Evolutionary conservation across 208 protist species (phyloP).

Genomic region (Leishmania martiniquensis): DNA sequence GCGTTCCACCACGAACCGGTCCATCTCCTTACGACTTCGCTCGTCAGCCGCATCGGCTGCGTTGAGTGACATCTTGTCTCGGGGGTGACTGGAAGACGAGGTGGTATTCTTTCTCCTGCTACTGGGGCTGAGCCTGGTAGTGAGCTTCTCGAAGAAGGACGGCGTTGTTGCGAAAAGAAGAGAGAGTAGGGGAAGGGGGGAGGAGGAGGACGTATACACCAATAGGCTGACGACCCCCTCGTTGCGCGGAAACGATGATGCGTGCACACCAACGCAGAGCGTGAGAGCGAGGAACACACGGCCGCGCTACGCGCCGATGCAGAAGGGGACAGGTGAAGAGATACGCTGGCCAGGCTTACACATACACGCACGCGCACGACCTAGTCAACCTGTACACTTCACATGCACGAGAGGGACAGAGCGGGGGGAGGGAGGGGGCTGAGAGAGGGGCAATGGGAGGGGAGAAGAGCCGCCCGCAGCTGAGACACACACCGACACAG

Average conservation of each 20-base stretch:
- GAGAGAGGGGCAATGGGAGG: background rate
- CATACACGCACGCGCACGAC: background rate
- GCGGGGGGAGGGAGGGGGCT: background rate
- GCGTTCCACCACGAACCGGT: slow-evolving; percentile 89
- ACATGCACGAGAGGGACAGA: slow-evolving; percentile 1
- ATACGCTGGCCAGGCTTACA: background rate
- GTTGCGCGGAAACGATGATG: background rate
- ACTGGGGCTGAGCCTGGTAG: slow-evolving; percentile 26
- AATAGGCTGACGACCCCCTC: background rate
- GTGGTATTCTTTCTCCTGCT: slow-evolving; percentile 35
- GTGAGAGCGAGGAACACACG: background rate
- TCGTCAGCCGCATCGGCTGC: slow-evolving; percentile 68
- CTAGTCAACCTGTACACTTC: background rate
- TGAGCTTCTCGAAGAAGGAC: slow-evolving; percentile 29
- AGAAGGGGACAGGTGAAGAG: background rate
- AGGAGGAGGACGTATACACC: background rate
- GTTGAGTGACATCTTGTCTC: slow-evolving; percentile 60
- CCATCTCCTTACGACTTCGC: slow-evolving; percentile 77
- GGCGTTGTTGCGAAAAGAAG: slow-evolving; percentile 9
- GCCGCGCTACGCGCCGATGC: background rate
- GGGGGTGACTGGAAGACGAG: slow-evolving; percentile 13
- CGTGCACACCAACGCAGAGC: background rate
- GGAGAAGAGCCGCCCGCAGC: background rate
- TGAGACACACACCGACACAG: background rate
- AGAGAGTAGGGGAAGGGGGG: background rate